phyloP scores from a whole-genome alignment of 1,284 basidiomycete species.

The Boletus subluridellus region DNA sequence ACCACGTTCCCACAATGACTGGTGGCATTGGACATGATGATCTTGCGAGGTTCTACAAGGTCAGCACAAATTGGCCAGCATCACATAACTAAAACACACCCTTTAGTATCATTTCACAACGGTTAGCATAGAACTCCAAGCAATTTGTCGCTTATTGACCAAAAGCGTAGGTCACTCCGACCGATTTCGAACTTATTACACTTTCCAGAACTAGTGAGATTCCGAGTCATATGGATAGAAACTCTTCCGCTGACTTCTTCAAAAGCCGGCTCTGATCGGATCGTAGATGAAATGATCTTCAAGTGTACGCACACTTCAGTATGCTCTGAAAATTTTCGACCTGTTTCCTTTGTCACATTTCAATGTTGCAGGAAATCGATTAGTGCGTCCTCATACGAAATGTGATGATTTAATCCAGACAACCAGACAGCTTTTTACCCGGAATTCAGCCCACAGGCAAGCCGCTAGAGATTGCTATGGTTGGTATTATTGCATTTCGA shows the following conservation, averaged over 20 bases:
- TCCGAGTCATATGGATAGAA: neutral
- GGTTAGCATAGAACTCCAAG: slow-evolving; percentile 18
- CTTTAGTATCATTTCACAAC: slow-evolving; percentile 43
- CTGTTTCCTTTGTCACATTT: slow-evolving; percentile 8
- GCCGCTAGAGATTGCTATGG: slow-evolving; percentile 44
- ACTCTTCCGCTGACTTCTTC: slow-evolving; percentile 1
- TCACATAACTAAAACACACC: neutral
- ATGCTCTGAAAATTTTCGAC: slow-evolving; percentile 2
- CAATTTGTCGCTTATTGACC: slow-evolving; percentile 2
- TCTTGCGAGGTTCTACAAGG: slow-evolving; percentile 46
- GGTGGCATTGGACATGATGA: slow-evolving; percentile 44
- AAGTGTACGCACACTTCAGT: slow-evolving; percentile 45
- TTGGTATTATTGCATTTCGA: slow-evolving; percentile 50
- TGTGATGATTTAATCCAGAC: slow-evolving; percentile 1
- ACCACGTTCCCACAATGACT: slow-evolving; percentile 47
- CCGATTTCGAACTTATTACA: slow-evolving; percentile 41
- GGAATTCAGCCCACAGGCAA: slow-evolving; percentile 48
- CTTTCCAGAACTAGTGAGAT: slow-evolving; percentile 43
- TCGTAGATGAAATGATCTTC: slow-evolving; percentile 49
- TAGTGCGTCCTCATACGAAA: slow-evolving; percentile 32
- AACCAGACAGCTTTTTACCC: slow-evolving; percentile 36
- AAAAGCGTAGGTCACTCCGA: slow-evolving; percentile 39
- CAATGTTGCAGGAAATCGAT: slow-evolving; percentile 41
- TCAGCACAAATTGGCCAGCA: slow-evolving; percentile 8
- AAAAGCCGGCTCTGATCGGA: slow-evolving; percentile 44